These are phyloP conservation scores for Aspergillus campestris DNA, from an alignment of 495 filamentous ascomycete genomes.

Conservation along the genomic window DNA sequence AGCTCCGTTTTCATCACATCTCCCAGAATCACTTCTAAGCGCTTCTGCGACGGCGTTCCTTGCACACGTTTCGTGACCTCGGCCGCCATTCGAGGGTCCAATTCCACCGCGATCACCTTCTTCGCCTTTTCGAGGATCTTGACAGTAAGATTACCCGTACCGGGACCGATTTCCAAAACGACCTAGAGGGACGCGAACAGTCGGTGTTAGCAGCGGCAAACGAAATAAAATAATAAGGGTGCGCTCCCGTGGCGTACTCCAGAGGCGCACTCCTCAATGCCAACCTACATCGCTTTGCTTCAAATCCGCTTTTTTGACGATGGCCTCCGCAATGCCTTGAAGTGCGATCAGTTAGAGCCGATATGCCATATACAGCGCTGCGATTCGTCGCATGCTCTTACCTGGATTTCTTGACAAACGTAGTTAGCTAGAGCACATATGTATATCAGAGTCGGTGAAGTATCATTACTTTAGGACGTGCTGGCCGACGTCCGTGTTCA, in stretches of 20 bases:
- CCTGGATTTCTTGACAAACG: too few relatives aligned
- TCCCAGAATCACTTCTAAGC: constrained; percentile 76
- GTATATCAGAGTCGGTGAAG: too few relatives aligned
- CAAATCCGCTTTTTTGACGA: constrained; percentile 77
- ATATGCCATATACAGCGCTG: too few relatives aligned
- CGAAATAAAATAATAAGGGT: too few relatives aligned
- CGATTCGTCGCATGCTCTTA: too few relatives aligned
- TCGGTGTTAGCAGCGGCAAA: neutral
- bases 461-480: constrained; percentile 79
- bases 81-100: constrained; percentile 94
- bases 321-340: constrained; percentile 82
- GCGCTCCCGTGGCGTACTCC: too few relatives aligned
- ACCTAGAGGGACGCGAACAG: constrained; percentile 25
- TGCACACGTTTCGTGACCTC: constrained; percentile 93
- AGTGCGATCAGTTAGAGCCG: too few relatives aligned
- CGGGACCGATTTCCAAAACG: constrained; percentile 67
- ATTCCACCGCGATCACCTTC: constrained; percentile 81
- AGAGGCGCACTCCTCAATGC: neutral
- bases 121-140: constrained; percentile 81
- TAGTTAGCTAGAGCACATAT: too few relatives aligned
- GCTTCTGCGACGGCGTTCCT: constrained; percentile 69
- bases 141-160: constrained; percentile 82
- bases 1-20: constrained; percentile 90
- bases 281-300: constrained; percentile 74
- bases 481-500: constrained; percentile 79